Conservation (phyloP, 345 rosid genomes). For the Acer saccharum region DNA sequence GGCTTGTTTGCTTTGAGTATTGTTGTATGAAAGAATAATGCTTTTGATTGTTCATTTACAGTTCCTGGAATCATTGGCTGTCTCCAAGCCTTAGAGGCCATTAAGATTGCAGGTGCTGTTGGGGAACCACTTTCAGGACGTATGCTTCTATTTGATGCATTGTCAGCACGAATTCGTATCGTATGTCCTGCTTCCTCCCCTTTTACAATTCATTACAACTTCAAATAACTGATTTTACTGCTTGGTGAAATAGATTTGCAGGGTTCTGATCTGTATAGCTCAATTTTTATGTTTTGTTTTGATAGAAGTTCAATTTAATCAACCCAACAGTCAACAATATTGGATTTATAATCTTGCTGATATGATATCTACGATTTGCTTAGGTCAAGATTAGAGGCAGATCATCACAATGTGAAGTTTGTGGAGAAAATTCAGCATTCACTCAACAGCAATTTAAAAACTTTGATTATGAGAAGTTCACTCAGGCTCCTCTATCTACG, state of each 20-base stretch:
- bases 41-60: constrained; percentile 26
- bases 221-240: not conserved
- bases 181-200: constrained; percentile 43
- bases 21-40: not conserved
- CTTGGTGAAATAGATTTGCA: not conserved
- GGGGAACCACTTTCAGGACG: constrained; percentile 88
- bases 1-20: not conserved
- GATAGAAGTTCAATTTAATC: too few relatives aligned
- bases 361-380: constrained; percentile 13
- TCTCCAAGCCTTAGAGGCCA: constrained; percentile 94
- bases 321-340: not conserved
- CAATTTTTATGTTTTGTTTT: not conserved
- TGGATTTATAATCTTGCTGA: constrained; percentile 11
- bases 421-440: constrained; percentile 71
- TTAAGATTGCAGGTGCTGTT: constrained; percentile 77
- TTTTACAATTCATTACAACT: not conserved
- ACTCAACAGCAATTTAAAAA: constrained; percentile 53
- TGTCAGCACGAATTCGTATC: constrained; percentile 75
- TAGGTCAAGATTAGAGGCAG: constrained; percentile 89
- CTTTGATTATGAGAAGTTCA: constrained; percentile 89
- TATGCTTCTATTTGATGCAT: constrained; percentile 94
- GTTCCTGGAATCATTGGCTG: constrained; percentile 97
- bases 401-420: constrained; percentile 68
- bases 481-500: constrained; percentile 64
- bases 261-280: not conserved